Evolutionary conservation across 2,329 filamentous ascomycete species (phyloP).

Genomic region (Xylariaceae sp.): DNA sequence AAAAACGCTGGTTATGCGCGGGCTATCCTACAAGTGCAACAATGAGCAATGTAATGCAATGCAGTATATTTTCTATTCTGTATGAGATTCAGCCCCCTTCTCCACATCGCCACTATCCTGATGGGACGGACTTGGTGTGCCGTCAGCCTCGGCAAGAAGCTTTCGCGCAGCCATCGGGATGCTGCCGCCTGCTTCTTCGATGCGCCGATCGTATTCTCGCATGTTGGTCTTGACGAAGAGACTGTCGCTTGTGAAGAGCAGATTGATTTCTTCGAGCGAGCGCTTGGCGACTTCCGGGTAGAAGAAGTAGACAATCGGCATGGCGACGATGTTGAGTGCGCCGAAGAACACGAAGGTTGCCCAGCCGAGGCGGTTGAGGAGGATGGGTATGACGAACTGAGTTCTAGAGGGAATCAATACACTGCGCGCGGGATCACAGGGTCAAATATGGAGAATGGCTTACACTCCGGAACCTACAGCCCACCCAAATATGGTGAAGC

Average conservation of each 20-base stretch:
- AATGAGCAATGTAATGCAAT: no score
- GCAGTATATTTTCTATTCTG: no score
- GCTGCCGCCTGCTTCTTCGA: slow-evolving; percentile 28
- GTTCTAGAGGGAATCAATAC: slow-evolving; percentile 28
- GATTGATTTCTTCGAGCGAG: slow-evolving; percentile 40
- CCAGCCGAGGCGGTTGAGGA: slow-evolving; percentile 44
- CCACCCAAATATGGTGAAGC: slow-evolving; percentile 57
- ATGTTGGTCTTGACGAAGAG: slow-evolving; percentile 30
- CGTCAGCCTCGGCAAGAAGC: slow-evolving; percentile 30
- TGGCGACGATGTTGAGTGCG: slow-evolving; percentile 46
- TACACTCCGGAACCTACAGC: slow-evolving; percentile 51
- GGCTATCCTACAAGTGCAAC: no score
- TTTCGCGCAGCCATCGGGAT: slow-evolving; percentile 27
- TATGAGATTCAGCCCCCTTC: slow-evolving; percentile 1
- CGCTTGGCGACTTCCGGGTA: slow-evolving; percentile 16
- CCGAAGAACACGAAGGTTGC: slow-evolving; percentile 51
- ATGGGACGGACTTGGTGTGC: slow-evolving; percentile 2
- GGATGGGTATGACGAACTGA: slow-evolving; percentile 48
- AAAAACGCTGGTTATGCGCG: no score
- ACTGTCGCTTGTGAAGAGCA: slow-evolving; percentile 37
- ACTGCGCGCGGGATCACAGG: neutral
- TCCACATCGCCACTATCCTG: neutral
- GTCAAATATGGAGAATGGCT: neutral
- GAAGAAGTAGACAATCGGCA: slow-evolving; percentile 46
- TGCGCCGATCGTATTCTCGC: slow-evolving; percentile 26